Base-by-base conservation (phyloP, 192 early-diverging fungal genomes). In the Coemansia sp. region DNA sequence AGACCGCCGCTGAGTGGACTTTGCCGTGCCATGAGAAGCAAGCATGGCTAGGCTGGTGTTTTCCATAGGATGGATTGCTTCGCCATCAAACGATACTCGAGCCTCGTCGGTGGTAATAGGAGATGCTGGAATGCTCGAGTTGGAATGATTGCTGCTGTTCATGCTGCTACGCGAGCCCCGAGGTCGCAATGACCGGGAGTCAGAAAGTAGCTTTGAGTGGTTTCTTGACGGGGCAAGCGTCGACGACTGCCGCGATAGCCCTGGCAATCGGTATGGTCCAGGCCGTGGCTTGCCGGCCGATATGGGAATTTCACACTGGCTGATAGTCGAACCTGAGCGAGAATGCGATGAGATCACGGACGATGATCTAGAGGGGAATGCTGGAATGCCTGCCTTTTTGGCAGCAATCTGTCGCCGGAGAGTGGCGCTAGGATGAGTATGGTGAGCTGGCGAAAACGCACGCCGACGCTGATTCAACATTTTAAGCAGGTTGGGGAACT, bases 81-180 rank as follows among this genome's bases (percentile, higher is more conserved):
- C 66, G 15, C 73, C 73, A 40, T 77, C 73, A 56, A 70, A 77
- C 9, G 73, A 77, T 38, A 77, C 42, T 9, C 63, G 62, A 18
- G 63, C 37, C 12, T 65, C 73, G 18, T 63, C 53, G 30, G 48
- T 38, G 13, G 57, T 30, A 23, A 16, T 55, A 3, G 73, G 73
- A 18, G 73, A 70, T 0, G 49, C 44, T 5, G 73, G 66, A 9
- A 50, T 26, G 38, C 73, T 77, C 20, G 48, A 48, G 37, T 52
- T 65, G 14, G 51, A 50, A 10, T 41, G 52, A 18, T 55, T 58
- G 26, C 57, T 60, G 26, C 65, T 49, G n/a, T 51, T 37, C 33
- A 72, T 39, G 39, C 69, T 72, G 39, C 57, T 52, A 21, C 57
- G 69, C 19, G 69, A 72, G 2, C 48, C 47, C 16, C 63, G 57